Evolutionary conservation across 2,329 filamentous ascomycete genomes (phyloP).

Genomic region (Trichoderma sp.): DNA sequence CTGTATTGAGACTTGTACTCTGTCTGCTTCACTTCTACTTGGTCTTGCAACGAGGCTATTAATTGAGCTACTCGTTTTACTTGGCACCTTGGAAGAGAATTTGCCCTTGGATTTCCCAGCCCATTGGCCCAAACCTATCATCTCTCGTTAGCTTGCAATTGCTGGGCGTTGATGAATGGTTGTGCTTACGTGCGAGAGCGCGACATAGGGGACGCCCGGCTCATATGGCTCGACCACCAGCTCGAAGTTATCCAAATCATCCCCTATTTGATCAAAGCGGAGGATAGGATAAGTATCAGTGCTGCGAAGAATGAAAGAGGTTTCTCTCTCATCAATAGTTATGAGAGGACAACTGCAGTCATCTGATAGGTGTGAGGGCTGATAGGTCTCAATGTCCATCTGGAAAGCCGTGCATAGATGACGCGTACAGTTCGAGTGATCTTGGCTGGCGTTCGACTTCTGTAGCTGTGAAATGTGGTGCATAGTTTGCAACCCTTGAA

Average conservation of each 20-base stretch:
- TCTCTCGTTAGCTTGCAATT: neutral
- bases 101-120: conserved; percentile 39
- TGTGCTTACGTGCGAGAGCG: conserved; percentile 41
- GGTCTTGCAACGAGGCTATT: conserved; percentile 32
- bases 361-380: conserved; percentile 33
- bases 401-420: conserved; percentile 38
- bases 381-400: conserved; percentile 38
- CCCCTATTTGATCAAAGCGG: conserved; percentile 22
- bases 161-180: neutral
- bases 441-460: conserved; percentile 14
- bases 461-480: conserved; percentile 35
- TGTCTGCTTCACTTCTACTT: neutral
- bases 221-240: conserved; percentile 35
- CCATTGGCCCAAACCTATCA: conserved; percentile 44
- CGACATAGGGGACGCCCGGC: conserved; percentile 38
- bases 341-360: conserved; percentile 35
- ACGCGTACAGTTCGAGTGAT: conserved; percentile 37
- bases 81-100: conserved; percentile 41
- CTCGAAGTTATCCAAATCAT: conserved; percentile 27
- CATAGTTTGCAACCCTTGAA: conserved; percentile 34
- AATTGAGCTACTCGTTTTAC: conserved; percentile 36
- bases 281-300: conserved; percentile 33
- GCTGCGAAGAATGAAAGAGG: conserved; percentile 30
- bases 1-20: conserved; percentile 29
- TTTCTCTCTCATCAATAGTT: conserved; percentile 30